Percentiles rank a stretch among this genome's conserved stretches.
phyloP scores from a whole-genome alignment of 306 rosid genomes.

The Trifolium repens region DNA sequence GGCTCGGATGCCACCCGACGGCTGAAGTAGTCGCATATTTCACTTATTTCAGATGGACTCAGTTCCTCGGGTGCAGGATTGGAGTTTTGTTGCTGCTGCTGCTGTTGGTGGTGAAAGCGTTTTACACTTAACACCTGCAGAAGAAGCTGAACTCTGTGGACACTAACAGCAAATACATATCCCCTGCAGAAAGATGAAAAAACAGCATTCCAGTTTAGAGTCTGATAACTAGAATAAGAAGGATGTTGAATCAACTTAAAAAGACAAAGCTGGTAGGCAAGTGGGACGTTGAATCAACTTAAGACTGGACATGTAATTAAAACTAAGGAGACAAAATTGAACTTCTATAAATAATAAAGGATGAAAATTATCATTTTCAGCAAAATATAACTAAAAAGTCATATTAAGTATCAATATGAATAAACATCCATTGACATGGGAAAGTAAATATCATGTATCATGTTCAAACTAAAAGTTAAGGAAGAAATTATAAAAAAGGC shows the following conservation, averaged over 20 bases:
- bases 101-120: slow-evolving; percentile 96
- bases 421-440: background rate
- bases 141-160: slow-evolving; percentile 97
- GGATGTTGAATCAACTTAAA: background rate
- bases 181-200: slow-evolving; percentile 73
- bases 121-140: slow-evolving; percentile 98
- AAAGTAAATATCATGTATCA: background rate
- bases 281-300: background rate
- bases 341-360: background rate
- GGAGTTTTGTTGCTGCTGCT: slow-evolving; percentile 80
- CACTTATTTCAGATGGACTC: slow-evolving; percentile 82
- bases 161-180: slow-evolving; percentile 98
- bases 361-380: slow-evolving; percentile 12
- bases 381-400: slow-evolving; percentile 10
- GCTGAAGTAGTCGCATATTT: slow-evolving; percentile 97
- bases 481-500: slow-evolving; percentile 2
- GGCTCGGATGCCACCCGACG: slow-evolving; percentile 99
- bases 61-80: slow-evolving; percentile 85
- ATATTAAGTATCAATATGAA: slow-evolving; percentile 9
- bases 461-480: background rate
- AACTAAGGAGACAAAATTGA: slow-evolving; percentile 24
- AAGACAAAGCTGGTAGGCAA: background rate
- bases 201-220: slow-evolving; percentile 25
- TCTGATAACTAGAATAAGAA: slow-evolving; percentile 7
- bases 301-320: background rate